Evolutionary conservation across 306 rosid genomes (phyloP).

Genomic region (Dryas alaskensis): DNA sequence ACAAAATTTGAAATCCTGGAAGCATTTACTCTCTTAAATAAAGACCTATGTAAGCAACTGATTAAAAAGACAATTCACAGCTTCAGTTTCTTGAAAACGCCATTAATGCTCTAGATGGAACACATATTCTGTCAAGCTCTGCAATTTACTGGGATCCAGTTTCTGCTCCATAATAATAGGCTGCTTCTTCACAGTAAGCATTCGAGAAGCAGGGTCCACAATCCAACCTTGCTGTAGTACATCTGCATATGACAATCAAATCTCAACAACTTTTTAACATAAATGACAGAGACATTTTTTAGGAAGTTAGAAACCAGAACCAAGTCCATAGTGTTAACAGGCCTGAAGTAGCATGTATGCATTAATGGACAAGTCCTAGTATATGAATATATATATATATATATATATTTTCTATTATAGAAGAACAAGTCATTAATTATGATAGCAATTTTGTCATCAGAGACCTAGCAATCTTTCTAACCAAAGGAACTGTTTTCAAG

Average conservation of each 20-base stretch:
- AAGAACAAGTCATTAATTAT: not conserved
- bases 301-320: too few relatives aligned
- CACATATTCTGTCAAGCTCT: conserved; percentile 86
- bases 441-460: not conserved
- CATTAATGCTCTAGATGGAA: conserved; percentile 83
- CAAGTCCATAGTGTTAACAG: too few relatives aligned
- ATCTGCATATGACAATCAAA: conserved; percentile 42
- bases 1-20: not conserved
- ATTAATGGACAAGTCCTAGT: not conserved
- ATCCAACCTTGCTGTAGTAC: conserved; percentile 70
- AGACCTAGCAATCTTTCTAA: not conserved
- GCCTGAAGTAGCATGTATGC: not conserved
- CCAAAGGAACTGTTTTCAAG: not conserved
- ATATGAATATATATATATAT: not conserved
- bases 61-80: conserved; percentile 11
- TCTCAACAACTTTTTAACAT: not conserved
- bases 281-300: not conserved
- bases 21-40: conserved; percentile 4
- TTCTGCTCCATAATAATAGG: conserved; percentile 67
- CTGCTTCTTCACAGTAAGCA: conserved; percentile 84
- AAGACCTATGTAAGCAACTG: conserved; percentile 3
- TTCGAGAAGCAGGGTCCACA: conserved; percentile 63
- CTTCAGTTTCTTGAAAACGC: conserved; percentile 14
- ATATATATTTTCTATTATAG: not conserved
- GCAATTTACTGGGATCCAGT: conserved; percentile 74